These are phyloP conservation scores for Coccinonectria pachysandricola DNA, from an alignment of 2,329 filamentous ascomycete genomes.

Conservation along the genomic window DNA sequence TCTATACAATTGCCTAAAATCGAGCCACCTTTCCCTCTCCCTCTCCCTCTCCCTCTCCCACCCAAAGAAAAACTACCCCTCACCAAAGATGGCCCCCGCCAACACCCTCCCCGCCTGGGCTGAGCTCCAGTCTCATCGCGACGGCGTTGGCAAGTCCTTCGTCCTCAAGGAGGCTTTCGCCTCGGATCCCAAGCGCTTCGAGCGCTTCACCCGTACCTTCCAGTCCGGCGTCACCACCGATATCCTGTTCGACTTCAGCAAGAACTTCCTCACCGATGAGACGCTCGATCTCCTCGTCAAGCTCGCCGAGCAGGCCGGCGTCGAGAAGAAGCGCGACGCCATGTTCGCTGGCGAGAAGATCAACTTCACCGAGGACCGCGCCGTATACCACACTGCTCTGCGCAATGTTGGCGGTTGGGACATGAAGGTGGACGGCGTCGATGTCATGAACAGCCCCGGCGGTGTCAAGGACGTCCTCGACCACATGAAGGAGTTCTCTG, in stretches of 20 bases:
- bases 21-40: constrained; percentile 4
- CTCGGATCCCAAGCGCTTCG: constrained; percentile 77
- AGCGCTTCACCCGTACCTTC: constrained; percentile 83
- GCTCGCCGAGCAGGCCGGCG: constrained; percentile 79
- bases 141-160: constrained; percentile 75
- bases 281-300: constrained; percentile 78
- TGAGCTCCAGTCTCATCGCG: constrained; percentile 83
- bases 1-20: too few relatives aligned
- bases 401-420: constrained; percentile 79
- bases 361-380: constrained; percentile 96
- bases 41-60: constrained; percentile 3
- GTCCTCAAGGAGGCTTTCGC: constrained; percentile 89
- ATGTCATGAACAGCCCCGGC: constrained; percentile 82
- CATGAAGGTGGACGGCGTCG: constrained; percentile 78
- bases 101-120: constrained; percentile 81
- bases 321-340: constrained; percentile 89
- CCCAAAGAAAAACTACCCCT: constrained; percentile 2
- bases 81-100: constrained; percentile 60
- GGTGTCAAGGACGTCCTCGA: constrained; percentile 84
- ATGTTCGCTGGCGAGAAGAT: constrained; percentile 99
- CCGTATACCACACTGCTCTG: constrained; percentile 90
- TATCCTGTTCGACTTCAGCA: constrained; percentile 96
- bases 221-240: constrained; percentile 75
- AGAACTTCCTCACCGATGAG: constrained; percentile 95
- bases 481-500: constrained; percentile 97